Percentiles rank a stretch among this genome's conserved stretches.
phyloP scores from a whole-genome alignment of 208 protist species.

The Acanthamoeba royreba region DNA sequence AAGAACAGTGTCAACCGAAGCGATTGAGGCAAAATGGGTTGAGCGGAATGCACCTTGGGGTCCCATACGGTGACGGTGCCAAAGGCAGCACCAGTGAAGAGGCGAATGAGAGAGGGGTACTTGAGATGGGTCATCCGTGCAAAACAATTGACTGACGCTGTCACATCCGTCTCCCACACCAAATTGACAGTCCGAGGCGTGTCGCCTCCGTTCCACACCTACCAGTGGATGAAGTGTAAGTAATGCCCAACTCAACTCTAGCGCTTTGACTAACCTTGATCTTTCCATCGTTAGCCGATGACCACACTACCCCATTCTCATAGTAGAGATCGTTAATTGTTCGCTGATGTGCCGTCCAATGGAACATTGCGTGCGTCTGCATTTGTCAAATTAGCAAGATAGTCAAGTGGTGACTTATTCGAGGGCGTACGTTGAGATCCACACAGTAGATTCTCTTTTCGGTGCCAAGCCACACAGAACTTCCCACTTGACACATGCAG shows the following conservation, averaged over 20 bases:
- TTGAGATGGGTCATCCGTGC: background rate
- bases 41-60: background rate
- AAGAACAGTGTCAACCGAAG: background rate
- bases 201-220: background rate
- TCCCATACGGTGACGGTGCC: background rate
- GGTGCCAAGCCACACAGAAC: background rate
- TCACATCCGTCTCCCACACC: background rate
- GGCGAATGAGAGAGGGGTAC: background rate
- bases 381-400: background rate
- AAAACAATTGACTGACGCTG: background rate
- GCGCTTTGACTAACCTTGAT: background rate
- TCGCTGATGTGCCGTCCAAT: background rate
- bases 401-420: background rate
- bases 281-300: background rate
- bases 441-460: slow-evolving; percentile 4
- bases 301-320: background rate
- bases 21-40: background rate
- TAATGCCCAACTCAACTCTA: background rate
- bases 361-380: background rate
- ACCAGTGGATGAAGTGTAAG: background rate
- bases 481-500: background rate
- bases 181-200: background rate
- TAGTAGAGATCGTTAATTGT: background rate
- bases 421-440: background rate
- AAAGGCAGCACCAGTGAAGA: background rate